Conservation (phyloP, 164 flowering plant genomes). For the Euptelea pleiosperma region DNA sequence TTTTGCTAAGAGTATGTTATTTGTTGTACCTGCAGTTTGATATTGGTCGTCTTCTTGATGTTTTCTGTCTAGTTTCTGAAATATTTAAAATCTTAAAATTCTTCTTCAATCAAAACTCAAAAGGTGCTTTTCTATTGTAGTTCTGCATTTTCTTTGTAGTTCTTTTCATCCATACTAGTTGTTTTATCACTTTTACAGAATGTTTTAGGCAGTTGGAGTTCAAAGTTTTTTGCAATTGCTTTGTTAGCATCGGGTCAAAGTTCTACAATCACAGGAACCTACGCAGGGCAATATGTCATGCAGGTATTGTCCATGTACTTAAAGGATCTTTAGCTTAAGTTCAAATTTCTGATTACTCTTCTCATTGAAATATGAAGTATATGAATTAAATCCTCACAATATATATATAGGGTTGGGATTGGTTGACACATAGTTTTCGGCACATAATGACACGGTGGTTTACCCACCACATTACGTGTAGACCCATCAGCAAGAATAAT, state of each 20-base stretch:
- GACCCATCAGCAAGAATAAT: no score
- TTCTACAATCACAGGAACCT: constrained; percentile 96
- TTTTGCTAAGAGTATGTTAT: constrained; percentile 59
- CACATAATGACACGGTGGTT: no score
- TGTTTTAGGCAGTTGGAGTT: constrained; percentile 90
- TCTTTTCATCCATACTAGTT: not conserved
- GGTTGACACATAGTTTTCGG: no score
- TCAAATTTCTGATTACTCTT: not conserved
- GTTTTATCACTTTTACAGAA: constrained; percentile 37
- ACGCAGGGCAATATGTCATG: constrained; percentile 97
- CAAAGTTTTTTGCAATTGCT: constrained; percentile 89
- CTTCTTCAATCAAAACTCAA: no score
- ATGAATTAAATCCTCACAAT: no score
- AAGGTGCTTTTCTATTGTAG: not conserved
- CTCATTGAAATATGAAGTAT: no score
- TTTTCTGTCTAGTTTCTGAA: no score
- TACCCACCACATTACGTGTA: no score
- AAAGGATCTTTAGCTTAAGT: not conserved
- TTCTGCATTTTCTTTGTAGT: not conserved
- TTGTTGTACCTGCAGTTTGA: no score
- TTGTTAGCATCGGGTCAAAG: constrained; percentile 97
- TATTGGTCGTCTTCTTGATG: no score
- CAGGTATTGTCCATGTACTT: constrained; percentile 43
- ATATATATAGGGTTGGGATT: no score
- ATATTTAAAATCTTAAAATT: no score